A percentile compares a stretch with the other conserved stretches of the same genome.
Evolutionary conservation across 1,284 basidiomycete species (phyloP).

Genomic region (Trichosporon ovoides): DNA sequence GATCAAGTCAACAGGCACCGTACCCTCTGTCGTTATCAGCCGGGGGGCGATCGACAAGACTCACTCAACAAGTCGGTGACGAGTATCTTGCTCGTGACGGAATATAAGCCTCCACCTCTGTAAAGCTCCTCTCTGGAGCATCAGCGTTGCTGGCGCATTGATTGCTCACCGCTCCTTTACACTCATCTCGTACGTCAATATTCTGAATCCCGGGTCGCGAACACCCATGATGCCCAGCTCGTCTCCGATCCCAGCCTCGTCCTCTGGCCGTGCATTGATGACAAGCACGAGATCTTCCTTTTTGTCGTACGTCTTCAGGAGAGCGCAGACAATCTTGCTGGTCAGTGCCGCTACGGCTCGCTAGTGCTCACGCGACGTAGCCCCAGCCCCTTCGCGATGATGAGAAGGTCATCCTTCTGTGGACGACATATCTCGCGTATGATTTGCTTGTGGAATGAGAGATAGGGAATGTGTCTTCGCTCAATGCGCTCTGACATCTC

Average conservation of each 20-base stretch:
- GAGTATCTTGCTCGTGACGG: constrained; percentile 87
- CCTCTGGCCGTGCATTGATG: constrained; percentile 72
- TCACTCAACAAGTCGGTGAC: constrained; percentile 86
- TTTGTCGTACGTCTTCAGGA: constrained; percentile 88
- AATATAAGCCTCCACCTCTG: constrained; percentile 79
- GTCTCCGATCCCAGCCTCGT: constrained; percentile 86
- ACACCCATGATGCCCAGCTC: constrained; percentile 89
- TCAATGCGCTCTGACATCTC: constrained; percentile 5
- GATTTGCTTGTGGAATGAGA: constrained; percentile 50
- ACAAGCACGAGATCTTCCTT: constrained; percentile 76
- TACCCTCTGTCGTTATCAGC: constrained; percentile 49
- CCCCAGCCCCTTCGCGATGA: constrained; percentile 82
- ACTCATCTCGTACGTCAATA: constrained; percentile 77
- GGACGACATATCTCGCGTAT: constrained; percentile 54
- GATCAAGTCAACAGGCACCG: constrained; percentile 76
- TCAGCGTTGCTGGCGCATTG: neutral
- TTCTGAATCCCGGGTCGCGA: constrained; percentile 73
- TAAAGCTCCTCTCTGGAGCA: constrained; percentile 70
- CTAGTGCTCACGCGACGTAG: constrained; percentile 54
- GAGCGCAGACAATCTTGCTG: constrained; percentile 66
- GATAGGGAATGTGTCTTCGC: constrained; percentile 46
- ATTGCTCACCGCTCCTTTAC: constrained; percentile 70
- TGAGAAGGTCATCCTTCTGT: constrained; percentile 69
- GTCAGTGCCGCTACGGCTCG: neutral
- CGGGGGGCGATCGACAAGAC: neutral